phyloP scores from a whole-genome alignment of 345 rosid genomes.

The Durio zibethinus region DNA sequence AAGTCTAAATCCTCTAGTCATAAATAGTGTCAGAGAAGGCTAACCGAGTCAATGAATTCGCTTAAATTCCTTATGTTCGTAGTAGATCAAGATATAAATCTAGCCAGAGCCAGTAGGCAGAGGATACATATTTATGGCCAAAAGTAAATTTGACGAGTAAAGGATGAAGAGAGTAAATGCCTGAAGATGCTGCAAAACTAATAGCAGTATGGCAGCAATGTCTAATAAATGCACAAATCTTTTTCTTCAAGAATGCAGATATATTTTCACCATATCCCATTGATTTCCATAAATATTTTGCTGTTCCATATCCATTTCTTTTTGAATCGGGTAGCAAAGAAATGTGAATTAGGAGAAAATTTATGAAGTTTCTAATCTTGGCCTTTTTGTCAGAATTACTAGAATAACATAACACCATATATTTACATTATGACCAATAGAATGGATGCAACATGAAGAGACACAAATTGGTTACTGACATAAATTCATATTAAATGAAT shows the following conservation, averaged over 20 bases:
- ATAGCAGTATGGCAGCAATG: background rate
- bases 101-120: background rate
- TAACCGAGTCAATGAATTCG: background rate
- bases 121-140: background rate
- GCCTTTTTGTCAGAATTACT: background rate
- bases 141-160: background rate
- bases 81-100: background rate
- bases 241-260: background rate
- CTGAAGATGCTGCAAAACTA: background rate
- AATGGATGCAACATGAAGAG: background rate
- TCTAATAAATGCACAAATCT: background rate
- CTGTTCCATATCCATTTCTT: background rate
- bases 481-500: background rate
- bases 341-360: background rate
- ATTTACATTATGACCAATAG: background rate
- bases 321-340: background rate
- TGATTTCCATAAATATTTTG: background rate
- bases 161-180: background rate
- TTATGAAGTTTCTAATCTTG: background rate
- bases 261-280: background rate
- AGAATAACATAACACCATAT: background rate
- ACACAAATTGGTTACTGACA: background rate
- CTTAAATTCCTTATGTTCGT: background rate
- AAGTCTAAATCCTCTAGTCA: background rate
- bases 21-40: background rate